A percentile compares a stretch with the other conserved stretches of the same genome.
phyloP scores from a whole-genome alignment of 2,329 filamentous ascomycete genomes.

The Pseudogymnoascus sp. region DNA sequence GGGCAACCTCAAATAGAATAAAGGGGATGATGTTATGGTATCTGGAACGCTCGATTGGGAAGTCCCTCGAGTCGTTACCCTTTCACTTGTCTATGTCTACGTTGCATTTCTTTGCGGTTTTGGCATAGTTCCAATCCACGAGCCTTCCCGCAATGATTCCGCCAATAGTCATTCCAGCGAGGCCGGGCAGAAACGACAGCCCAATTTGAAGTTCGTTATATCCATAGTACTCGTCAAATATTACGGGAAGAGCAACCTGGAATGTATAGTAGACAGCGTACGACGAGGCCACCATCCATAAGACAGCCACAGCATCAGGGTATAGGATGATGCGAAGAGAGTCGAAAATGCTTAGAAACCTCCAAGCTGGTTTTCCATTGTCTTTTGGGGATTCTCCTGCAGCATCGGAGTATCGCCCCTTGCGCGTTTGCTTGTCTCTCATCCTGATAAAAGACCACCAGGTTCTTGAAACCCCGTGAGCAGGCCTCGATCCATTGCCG shows the following conservation, averaged over 20 bases:
- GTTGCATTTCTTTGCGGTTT: slow-evolving; percentile 37
- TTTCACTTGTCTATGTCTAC: slow-evolving; percentile 37
- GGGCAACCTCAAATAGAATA: slow-evolving; percentile 11
- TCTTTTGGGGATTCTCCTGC: neutral
- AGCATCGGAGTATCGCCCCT: neutral
- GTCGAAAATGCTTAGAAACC: neutral
- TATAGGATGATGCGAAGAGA: neutral
- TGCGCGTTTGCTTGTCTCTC: neutral
- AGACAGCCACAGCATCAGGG: neutral
- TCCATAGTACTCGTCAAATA: neutral
- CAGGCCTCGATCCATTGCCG: slow-evolving; percentile 27
- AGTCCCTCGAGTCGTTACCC: slow-evolving; percentile 37
- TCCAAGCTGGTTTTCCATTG: neutral
- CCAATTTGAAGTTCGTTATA: slow-evolving; percentile 38
- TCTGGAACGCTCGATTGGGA: slow-evolving; percentile 27
- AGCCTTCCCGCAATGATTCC: slow-evolving; percentile 35
- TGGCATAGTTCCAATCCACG: slow-evolving; percentile 48
- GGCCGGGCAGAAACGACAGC: slow-evolving; percentile 33
- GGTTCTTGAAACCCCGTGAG: too few species aligned
- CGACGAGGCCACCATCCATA: neutral
- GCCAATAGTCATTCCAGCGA: slow-evolving; percentile 29
- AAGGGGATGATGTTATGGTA: slow-evolving; percentile 14
- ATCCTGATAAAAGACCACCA: neutral
- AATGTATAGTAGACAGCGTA: neutral
- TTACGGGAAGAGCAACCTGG: neutral